Base-by-base conservation (phyloP, 164 flowering plant genomes). In the Vitis vinifera region DNA sequence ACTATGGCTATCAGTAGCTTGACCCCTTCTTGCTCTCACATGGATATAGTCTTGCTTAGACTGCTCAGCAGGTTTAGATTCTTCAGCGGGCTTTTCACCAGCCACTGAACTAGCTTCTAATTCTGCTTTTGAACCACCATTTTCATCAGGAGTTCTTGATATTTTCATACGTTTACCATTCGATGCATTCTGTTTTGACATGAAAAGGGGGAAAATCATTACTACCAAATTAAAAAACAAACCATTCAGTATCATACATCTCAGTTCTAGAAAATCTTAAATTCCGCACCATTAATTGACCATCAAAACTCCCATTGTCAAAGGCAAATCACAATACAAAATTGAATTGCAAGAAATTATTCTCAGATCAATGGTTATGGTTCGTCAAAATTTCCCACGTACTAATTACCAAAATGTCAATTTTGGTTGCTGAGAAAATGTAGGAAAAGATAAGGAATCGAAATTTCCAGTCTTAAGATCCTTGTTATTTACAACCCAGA, bases 1-100 rank as follows among this genome's bases (percentile, higher is more conserved):
- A 79, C 99, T 96, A 82, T 96, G 99, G 83, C 97, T 93, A 76
- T 96, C 98, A 52, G 99, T 93, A 57, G 99, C 99, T 88, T 96
- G 99, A 29, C 98, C 98, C 78, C 98, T 87, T 82, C 99, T 86
- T 3, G 99, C 99, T 79, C 99, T 79, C 69, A 92, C 97, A 78
- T 92, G 95, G 63, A 92, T 92, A 67, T 83, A 92, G 70, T 90
- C 97, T 77, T 80, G 91, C 78, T 92, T 92, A 14, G 94, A 87
- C 11, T 88, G 87, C 76, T 88, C 97, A 0, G 84, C 37, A 17
- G 86, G 77, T 74, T 82, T 86, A 11, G 71, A 65, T 75, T 84
- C 83, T 62, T 85, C 89, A 44, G 79, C 71, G 63, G 78, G 70
- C 73, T 83, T 85, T 59, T 71, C 71, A 70, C 77, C 85, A 31